phyloP scores from a whole-genome alignment of 768 basidiomycete species.

The Trametes sanguinea region DNA sequence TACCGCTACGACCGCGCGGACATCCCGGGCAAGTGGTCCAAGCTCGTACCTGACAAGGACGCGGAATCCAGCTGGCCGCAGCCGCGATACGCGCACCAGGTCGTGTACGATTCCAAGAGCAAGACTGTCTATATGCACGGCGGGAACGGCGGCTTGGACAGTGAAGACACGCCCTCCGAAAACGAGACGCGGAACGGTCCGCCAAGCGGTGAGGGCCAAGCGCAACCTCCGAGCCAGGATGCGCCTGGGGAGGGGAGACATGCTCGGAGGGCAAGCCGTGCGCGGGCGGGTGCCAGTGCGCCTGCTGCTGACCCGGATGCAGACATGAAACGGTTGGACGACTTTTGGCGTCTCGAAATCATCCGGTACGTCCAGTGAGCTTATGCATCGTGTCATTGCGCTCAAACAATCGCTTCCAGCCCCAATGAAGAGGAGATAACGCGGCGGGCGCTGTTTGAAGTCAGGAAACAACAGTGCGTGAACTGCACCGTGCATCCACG shows the following conservation, averaged over 20 bases:
- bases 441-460: slow-evolving; percentile 59
- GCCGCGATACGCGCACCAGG: slow-evolving; percentile 77
- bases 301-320: slow-evolving; percentile 6
- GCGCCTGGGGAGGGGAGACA: slow-evolving; percentile 21
- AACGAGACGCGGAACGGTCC: slow-evolving; percentile 3
- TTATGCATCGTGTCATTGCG: background rate
- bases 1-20: slow-evolving; percentile 56
- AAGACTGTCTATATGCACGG: slow-evolving; percentile 71
- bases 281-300: slow-evolving; percentile 12
- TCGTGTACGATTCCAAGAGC: slow-evolving; percentile 65
- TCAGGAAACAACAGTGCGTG: slow-evolving; percentile 74
- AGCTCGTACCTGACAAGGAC: slow-evolving; percentile 44
- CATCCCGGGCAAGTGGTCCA: slow-evolving; percentile 65
- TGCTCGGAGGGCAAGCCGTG: slow-evolving; percentile 14
- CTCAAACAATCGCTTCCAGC: slow-evolving; percentile 37
- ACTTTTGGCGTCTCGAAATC: slow-evolving; percentile 67
- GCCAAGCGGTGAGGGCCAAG: background rate
- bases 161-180: slow-evolving; percentile 20
- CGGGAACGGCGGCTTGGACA: slow-evolving; percentile 61
- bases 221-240: background rate
- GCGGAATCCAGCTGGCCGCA: slow-evolving; percentile 44
- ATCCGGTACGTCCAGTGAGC: slow-evolving; percentile 47
- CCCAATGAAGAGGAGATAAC: slow-evolving; percentile 64
- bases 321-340: slow-evolving; percentile 55
- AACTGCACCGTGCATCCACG: background rate